These are phyloP conservation scores for Colletotrichum tanaceti DNA, from an alignment of 2,329 filamentous ascomycete genomes.

Conservation along the genomic window DNA sequence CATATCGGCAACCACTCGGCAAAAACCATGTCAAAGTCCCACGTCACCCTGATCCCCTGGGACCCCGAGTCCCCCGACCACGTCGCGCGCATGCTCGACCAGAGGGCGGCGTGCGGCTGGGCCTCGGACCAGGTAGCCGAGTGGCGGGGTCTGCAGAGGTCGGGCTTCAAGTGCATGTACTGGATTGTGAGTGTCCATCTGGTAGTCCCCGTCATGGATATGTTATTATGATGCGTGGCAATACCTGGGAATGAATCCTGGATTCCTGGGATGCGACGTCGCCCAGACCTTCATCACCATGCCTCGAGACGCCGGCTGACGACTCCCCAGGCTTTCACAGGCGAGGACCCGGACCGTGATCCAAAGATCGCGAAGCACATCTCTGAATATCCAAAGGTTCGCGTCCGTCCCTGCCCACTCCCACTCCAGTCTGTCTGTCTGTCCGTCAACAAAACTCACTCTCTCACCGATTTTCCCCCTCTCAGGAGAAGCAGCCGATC, in stretches of 20 bases:
- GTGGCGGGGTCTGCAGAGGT: constrained; percentile 43
- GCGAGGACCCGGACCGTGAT: constrained; percentile 26
- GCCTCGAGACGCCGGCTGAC: not conserved
- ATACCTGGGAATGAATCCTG: too few relatives aligned
- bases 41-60: constrained; percentile 44
- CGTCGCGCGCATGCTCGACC: constrained; percentile 42
- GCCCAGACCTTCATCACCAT: too few relatives aligned
- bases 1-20: not conserved
- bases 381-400: constrained; percentile 41
- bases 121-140: constrained; percentile 37
- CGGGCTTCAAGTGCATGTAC: constrained; percentile 42
- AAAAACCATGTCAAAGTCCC: constrained; percentile 17
- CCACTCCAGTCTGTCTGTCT: too few relatives aligned
- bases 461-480: not conserved
- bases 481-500: constrained; percentile 40
- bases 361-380: constrained; percentile 43
- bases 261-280: too few relatives aligned
- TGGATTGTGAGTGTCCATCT: constrained; percentile 40
- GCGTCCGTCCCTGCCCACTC: not conserved
- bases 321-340: constrained; percentile 37
- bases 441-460: not conserved
- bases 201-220: too few relatives aligned
- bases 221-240: too few relatives aligned
- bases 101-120: constrained; percentile 46
- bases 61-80: constrained; percentile 44